Evolutionary conservation across 768 basidiomycete genomes (phyloP).

Genomic region (Leccinellum albellum): DNA sequence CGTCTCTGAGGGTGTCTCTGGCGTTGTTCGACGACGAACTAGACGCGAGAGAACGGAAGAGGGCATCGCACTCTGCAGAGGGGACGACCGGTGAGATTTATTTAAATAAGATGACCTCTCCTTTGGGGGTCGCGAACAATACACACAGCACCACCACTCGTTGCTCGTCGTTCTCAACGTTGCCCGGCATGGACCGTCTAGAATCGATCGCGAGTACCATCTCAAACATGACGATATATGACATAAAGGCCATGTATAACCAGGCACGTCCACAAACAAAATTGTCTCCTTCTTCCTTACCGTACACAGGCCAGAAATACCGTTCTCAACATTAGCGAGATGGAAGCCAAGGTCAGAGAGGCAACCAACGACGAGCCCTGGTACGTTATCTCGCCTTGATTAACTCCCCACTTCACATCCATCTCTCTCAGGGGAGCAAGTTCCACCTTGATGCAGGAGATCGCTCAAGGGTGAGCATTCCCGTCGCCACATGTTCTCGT

Average conservation of each 20-base stretch:
- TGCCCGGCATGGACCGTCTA: slow-evolving; percentile 67
- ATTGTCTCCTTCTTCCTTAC: not conserved
- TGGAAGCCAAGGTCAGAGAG: slow-evolving; percentile 94
- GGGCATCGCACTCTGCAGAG: slow-evolving; percentile 22
- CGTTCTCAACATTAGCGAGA: slow-evolving; percentile 93
- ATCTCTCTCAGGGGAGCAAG: slow-evolving; percentile 80
- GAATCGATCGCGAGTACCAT: slow-evolving; percentile 72
- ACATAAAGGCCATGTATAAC: slow-evolving; percentile 91
- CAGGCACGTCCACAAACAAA: slow-evolving; percentile 50
- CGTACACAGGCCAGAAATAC: slow-evolving; percentile 84
- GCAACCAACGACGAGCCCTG: slow-evolving; percentile 98
- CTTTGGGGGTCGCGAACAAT: slow-evolving; percentile 20
- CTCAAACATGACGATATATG: slow-evolving; percentile 85
- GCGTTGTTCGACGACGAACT: slow-evolving; percentile 20
- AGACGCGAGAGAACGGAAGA: slow-evolving; percentile 33
- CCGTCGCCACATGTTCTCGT: not conserved
- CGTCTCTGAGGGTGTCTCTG: not conserved
- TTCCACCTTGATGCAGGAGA: slow-evolving; percentile 97
- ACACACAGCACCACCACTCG: too few relatives aligned
- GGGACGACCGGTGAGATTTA: not conserved
- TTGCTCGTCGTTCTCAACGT: not conserved
- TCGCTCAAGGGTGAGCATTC: slow-evolving; percentile 82
- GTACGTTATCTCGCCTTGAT: slow-evolving; percentile 43
- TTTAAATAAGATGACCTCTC: slow-evolving; percentile 20
- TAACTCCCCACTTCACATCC: not conserved